phyloP scores from a whole-genome alignment of 768 basidiomycete genomes.

The Crucibulum laeve region DNA sequence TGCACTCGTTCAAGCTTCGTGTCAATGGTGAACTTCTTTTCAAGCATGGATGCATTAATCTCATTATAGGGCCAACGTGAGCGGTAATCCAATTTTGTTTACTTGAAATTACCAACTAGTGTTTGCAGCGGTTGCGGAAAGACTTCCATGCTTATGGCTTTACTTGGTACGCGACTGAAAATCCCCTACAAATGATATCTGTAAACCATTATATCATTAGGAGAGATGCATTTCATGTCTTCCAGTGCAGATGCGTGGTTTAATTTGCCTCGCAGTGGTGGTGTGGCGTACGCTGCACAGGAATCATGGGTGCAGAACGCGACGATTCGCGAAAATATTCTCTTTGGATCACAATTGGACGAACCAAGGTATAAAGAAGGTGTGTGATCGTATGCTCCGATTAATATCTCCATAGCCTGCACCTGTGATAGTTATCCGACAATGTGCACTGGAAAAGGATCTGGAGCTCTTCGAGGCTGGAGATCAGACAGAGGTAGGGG shows the following conservation, averaged over 20 bases:
- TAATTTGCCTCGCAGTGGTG: slow-evolving; percentile 61
- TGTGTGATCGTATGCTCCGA: background rate
- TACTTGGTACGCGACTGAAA: slow-evolving; percentile 1
- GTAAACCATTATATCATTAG: slow-evolving; percentile 15
- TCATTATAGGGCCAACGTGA: slow-evolving; percentile 54
- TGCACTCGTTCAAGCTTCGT: slow-evolving; percentile 44
- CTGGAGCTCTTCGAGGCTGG: slow-evolving; percentile 62
- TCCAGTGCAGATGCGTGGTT: slow-evolving; percentile 54
- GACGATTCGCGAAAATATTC: slow-evolving; percentile 55
- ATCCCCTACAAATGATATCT: background rate
- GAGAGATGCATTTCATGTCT: slow-evolving; percentile 66
- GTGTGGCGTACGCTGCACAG: slow-evolving; percentile 79
- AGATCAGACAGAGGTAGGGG: slow-evolving; percentile 64
- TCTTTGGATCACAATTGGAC: slow-evolving; percentile 71
- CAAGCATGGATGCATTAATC: slow-evolving; percentile 46
- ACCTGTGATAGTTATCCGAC: slow-evolving; percentile 42
- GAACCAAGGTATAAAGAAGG: slow-evolving; percentile 63
- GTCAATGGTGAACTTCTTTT: slow-evolving; percentile 54
- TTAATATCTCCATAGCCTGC: background rate
- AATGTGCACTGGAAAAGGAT: slow-evolving; percentile 71
- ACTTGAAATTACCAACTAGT: background rate
- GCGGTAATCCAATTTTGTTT: background rate
- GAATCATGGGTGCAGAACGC: slow-evolving; percentile 75
- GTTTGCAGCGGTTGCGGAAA: slow-evolving; percentile 43
- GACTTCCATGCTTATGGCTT: slow-evolving; percentile 52